phyloP scores from a whole-genome alignment of 371 early-diverging fungal genomes.

The Mortierella sp. region DNA sequence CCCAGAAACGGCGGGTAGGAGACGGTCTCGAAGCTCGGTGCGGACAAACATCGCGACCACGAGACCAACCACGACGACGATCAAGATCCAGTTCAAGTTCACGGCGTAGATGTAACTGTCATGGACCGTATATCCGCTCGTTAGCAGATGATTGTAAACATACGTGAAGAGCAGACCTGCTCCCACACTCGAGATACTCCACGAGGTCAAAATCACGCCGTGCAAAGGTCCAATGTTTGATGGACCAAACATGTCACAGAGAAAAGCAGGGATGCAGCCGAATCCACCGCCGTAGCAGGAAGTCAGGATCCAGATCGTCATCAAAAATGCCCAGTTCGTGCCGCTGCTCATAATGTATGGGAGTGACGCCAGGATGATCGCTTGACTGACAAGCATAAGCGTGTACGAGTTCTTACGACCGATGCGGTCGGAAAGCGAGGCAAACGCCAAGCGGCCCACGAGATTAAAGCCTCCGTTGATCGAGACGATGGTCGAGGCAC shows the following conservation, averaged over 20 bases:
- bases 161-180: constrained; percentile 73
- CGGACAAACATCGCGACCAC: constrained; percentile 62
- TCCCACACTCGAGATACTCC: constrained; percentile 70
- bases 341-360: constrained; percentile 57
- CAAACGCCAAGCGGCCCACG: constrained; percentile 65
- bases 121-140: constrained; percentile 56
- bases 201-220: constrained; percentile 68
- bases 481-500: constrained; percentile 65
- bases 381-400: constrained; percentile 60
- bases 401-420: constrained; percentile 70
- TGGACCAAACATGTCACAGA: constrained; percentile 76
- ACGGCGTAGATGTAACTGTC: constrained; percentile 59
- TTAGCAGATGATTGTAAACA: constrained; percentile 60
- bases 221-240: constrained; percentile 74
- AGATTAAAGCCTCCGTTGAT: constrained; percentile 73
- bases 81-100: constrained; percentile 72
- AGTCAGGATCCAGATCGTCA: constrained; percentile 60
- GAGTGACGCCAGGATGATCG: constrained; percentile 58
- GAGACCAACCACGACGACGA: constrained; percentile 59
- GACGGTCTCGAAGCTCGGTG: constrained; percentile 66
- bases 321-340: constrained; percentile 62
- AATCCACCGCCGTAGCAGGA: constrained; percentile 73
- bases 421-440: constrained; percentile 67
- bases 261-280: constrained; percentile 75
- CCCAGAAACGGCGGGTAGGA: constrained; percentile 60